Conservation (phyloP, 176 grass and related monocot species). For the Triticum dicoccoides region DNA sequence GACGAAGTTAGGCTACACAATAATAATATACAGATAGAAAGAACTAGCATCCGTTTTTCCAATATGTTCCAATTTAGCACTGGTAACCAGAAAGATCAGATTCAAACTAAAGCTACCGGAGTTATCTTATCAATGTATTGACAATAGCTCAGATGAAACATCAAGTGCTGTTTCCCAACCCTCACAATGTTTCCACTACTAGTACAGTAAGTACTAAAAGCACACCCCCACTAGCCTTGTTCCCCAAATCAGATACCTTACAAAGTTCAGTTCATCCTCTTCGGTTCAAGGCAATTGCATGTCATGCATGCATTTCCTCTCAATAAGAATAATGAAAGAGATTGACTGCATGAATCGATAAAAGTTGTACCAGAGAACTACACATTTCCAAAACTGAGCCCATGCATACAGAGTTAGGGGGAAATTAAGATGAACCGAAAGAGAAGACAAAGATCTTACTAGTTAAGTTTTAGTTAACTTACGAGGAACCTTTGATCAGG, state of each 20-base stretch:
- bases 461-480: constrained; percentile 22
- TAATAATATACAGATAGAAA: constrained; percentile 14
- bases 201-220: not conserved
- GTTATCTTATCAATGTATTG: not conserved
- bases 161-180: not conserved
- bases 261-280: not conserved
- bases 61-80: not conserved
- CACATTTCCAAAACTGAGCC: not conserved
- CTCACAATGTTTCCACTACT: not conserved
- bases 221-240: not conserved
- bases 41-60: not conserved
- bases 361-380: not conserved
- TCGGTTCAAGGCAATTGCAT: not conserved
- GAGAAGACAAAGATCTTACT: not conserved
- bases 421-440: not conserved
- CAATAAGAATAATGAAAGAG: not conserved
- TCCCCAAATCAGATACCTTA: not conserved
- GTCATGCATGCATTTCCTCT: not conserved
- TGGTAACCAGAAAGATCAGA: not conserved
- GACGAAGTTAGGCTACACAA: not conserved
- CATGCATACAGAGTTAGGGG: not conserved
- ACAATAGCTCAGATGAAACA: not conserved
- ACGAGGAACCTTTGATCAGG: constrained; percentile 72
- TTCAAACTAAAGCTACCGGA: not conserved
- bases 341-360: not conserved